Base-by-base conservation (phyloP, 2,329 filamentous ascomycete species). In the Helminthosporium solani region DNA sequence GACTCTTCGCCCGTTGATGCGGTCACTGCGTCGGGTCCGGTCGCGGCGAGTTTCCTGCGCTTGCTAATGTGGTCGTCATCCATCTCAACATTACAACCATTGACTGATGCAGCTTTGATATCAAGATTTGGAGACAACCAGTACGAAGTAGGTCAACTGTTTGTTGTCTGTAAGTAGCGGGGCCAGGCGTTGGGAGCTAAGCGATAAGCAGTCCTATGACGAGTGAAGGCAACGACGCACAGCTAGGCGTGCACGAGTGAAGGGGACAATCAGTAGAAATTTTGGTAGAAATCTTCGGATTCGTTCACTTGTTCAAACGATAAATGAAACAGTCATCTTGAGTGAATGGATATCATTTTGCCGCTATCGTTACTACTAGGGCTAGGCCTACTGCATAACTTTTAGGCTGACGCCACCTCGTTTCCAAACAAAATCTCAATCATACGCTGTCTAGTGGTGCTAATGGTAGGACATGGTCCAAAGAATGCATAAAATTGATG, bases 401-500 rank as follows among this genome's bases (percentile, higher is more conserved):
- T 41, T 40, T 35, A n/a, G 49, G 49, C 31, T 43, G 41, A 46
- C 55, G 59, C 63, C 42, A 47, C 25, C 47, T 38, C 49, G 49
- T 56, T 37, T 40, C 48, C 40, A 39, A 51, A 60, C 54, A 61
- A 30, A 33, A 8, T 20, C 16, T 21, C 50, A 59, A 60, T 56
- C 58, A 59, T 58, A 58, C 55, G 50, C 60, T 49, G 40, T 67
- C 60, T 67, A 67, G 56, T 50, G 47, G 47, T 61, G 41, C 28
- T 37, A 46, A 54, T 54, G 54, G 48, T 54, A 44, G 16, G 45
- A 57, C 55, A 45, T 53, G 49, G 44, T 47, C 43, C 56, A 66
- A 54, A 54, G 61, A 68, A 60, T 49, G 62, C 58, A 54, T 41
- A 55, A 57, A 66, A 46, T 33, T 41, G 48, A 58, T 57, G 50